These are phyloP conservation scores for Pythium oligandrum DNA, from an alignment of 352 stramenopile species.

Conservation along the genomic window DNA sequence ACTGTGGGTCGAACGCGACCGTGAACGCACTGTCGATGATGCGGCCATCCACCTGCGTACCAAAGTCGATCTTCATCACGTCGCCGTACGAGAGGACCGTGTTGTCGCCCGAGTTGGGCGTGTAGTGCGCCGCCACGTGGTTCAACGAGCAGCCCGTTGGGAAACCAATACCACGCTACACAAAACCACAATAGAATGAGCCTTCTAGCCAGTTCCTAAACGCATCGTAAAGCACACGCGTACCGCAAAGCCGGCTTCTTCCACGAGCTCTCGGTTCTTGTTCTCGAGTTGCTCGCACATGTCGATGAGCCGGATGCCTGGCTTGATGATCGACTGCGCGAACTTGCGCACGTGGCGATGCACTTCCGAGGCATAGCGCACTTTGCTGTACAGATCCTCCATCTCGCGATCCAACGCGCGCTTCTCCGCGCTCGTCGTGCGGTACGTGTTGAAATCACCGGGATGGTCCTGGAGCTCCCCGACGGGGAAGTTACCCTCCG, in stretches of 20 bases:
- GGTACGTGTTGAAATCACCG: slow-evolving; percentile 91
- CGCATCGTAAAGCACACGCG: slow-evolving; percentile 6
- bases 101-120: slow-evolving; percentile 91
- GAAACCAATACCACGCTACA: slow-evolving; percentile 90
- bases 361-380: slow-evolving; percentile 93
- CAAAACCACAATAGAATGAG: slow-evolving; percentile 2
- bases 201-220: neutral
- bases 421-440: slow-evolving; percentile 80
- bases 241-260: slow-evolving; percentile 88
- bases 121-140: slow-evolving; percentile 95
- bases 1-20: slow-evolving; percentile 91
- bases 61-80: slow-evolving; percentile 98
- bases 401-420: slow-evolving; percentile 79
- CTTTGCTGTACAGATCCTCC: slow-evolving; percentile 48
- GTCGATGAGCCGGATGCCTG: slow-evolving; percentile 94
- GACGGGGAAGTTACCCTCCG: slow-evolving; percentile 70
- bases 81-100: slow-evolving; percentile 90
- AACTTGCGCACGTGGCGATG: slow-evolving; percentile 91
- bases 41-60: slow-evolving; percentile 92
- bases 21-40: slow-evolving; percentile 98
- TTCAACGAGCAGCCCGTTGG: slow-evolving; percentile 94
- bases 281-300: slow-evolving; percentile 96
- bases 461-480: slow-evolving; percentile 93
- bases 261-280: slow-evolving; percentile 94
- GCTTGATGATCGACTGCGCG: slow-evolving; percentile 95